Percentiles rank a stretch among this genome's conserved stretches.
Evolutionary conservation across 78 protist species (phyloP).

Genomic region (Polysphondylium violaceum): DNA sequence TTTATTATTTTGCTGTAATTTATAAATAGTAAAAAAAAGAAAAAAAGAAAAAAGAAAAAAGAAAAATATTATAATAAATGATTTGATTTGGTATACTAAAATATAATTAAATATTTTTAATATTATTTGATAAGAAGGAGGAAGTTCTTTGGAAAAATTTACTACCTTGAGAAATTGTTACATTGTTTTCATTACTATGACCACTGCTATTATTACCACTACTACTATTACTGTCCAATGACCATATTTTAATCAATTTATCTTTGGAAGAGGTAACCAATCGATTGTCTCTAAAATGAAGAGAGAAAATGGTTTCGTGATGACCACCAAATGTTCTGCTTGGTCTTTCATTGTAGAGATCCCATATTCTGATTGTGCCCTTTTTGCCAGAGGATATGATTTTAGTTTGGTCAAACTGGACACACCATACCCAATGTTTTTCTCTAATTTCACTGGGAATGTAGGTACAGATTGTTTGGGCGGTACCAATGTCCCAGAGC

Average conservation of each 20-base stretch:
- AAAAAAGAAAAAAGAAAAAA: too few species aligned
- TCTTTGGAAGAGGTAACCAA: slow-evolving; percentile 50
- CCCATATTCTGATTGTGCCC: slow-evolving; percentile 67
- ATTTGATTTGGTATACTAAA: too few species aligned
- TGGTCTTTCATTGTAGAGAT: slow-evolving; percentile 13
- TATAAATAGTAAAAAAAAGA: too few species aligned
- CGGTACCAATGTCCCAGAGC: slow-evolving; percentile 67
- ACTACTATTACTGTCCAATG: neutral
- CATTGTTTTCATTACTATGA: neutral
- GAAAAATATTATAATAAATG: too few species aligned
- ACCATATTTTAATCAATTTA: slow-evolving; percentile 57
- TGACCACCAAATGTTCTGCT: slow-evolving; percentile 60
- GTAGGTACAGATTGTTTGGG: slow-evolving; percentile 6
- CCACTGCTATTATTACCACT: neutral
- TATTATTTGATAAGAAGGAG: too few species aligned
- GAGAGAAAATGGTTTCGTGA: slow-evolving; percentile 51
- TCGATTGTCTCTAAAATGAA: slow-evolving; percentile 16
- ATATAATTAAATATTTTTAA: too few species aligned
- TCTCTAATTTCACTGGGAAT: slow-evolving; percentile 28
- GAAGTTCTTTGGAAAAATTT: too few species aligned
- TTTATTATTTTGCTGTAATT: too few species aligned
- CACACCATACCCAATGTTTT: slow-evolving; percentile 39
- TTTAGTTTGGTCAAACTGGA: slow-evolving; percentile 64
- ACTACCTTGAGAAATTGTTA: too few species aligned
- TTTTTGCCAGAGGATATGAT: slow-evolving; percentile 41